A percentile compares a stretch with the other conserved stretches of the same genome.
These are phyloP conservation scores for Rosa hybrid DNA, from an alignment of 331 rosid species.

Conservation along the genomic window DNA sequence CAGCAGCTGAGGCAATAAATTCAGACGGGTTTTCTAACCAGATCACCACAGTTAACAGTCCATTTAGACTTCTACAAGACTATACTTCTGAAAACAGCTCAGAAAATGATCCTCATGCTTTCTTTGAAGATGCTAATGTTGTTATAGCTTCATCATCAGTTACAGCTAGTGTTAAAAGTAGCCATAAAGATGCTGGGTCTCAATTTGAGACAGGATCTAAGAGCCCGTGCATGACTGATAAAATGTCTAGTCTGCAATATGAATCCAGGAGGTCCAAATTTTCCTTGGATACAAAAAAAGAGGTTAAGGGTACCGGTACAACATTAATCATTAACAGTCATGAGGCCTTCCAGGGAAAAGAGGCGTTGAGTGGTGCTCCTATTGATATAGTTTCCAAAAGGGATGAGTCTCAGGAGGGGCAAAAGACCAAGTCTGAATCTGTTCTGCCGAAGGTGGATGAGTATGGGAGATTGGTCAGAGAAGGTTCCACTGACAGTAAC, in stretches of 20 bases:
- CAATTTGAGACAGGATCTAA: constrained; percentile 38
- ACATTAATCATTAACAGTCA: constrained; percentile 23
- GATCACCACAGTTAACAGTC: constrained; percentile 48
- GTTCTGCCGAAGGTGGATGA: constrained; percentile 66
- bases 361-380: constrained; percentile 30
- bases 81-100: constrained; percentile 81
- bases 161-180: constrained; percentile 34
- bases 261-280: constrained; percentile 31
- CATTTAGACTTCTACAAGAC: constrained; percentile 78
- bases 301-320: constrained; percentile 25
- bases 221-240: constrained; percentile 28
- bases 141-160: constrained; percentile 31
- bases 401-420: constrained; percentile 38
- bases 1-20: constrained; percentile 33
- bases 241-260: constrained; percentile 31
- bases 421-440: constrained; percentile 38
- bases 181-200: constrained; percentile 29
- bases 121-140: constrained; percentile 36
- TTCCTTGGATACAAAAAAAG: constrained; percentile 35
- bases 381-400: constrained; percentile 35
- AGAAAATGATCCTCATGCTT: constrained; percentile 49
- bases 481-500: constrained; percentile 67
- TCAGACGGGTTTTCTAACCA: constrained; percentile 36
- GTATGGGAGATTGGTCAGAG: constrained; percentile 81
- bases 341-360: constrained; percentile 43